phyloP scores from a whole-genome alignment of 1,284 basidiomycete species.

The Pseudozyma sp. region DNA sequence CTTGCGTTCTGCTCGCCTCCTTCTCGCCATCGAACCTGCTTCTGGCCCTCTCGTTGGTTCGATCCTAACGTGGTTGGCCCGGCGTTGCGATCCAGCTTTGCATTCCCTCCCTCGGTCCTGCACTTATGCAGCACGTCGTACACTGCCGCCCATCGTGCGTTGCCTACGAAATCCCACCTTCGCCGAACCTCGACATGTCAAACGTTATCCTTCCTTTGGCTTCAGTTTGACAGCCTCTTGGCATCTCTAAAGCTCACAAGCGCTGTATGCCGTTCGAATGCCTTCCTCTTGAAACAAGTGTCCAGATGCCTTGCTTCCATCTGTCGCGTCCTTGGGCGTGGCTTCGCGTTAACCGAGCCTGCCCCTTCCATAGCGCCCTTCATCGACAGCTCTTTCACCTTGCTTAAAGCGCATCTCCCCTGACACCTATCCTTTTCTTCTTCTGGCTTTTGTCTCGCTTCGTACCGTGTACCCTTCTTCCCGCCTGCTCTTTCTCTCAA shows the following conservation, averaged over 20 bases:
- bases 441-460: constrained; percentile 25
- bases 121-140: neutral
- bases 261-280: constrained; percentile 24
- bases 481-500: constrained; percentile 6
- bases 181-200: constrained; percentile 31
- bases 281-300: constrained; percentile 4
- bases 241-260: constrained; percentile 5
- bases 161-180: constrained; percentile 18
- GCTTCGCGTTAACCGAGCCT: constrained; percentile 24
- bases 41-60: constrained; percentile 4
- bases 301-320: neutral
- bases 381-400: constrained; percentile 33
- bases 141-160: constrained; percentile 5
- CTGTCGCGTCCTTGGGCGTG: constrained; percentile 5
- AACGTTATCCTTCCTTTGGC: neutral
- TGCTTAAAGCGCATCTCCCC: constrained; percentile 7
- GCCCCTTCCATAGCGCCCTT: constrained; percentile 18
- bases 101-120: constrained; percentile 16
- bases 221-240: constrained; percentile 14
- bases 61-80: constrained; percentile 18
- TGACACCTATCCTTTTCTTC: neutral
- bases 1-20: constrained; percentile 6
- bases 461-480: constrained; percentile 11
- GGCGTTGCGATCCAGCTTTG: constrained; percentile 12
- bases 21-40: constrained; percentile 5